Evolutionary conservation across 2,329 filamentous ascomycete genomes (phyloP), one percentile per base, ranked within the genome.

Genomic region (Pseudonectria buxi): DNA sequence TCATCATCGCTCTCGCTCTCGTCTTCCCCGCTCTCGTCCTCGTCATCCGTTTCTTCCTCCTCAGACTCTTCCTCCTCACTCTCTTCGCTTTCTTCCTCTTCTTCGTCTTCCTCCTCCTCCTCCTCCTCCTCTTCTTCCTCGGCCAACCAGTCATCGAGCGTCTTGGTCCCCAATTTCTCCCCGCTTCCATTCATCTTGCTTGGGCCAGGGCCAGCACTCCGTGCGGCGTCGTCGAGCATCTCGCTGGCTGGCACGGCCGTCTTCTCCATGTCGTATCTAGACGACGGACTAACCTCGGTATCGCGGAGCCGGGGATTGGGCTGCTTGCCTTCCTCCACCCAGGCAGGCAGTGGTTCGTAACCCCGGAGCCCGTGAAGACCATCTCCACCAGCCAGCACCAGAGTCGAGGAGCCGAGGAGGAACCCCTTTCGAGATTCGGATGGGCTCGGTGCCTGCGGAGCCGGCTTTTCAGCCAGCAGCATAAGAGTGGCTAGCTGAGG

Each of bases 381-480:
- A 6, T 78, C 78, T 6, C 85, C 83, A 2, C 81, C 79, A 2
- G 86, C 88, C 10, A 96, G 68, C 0, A 95, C 83, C 1, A 96
- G 73, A 12, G 87, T 90, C 2, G 90, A 78, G 3, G 86, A 92
- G 10, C 92, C 92, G 1, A 98, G 71, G 1, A 82, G 70, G 39
- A 90, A 83, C 1, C 78, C 81, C 45, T 81, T 86, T 24, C 89
- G 76, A 3, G 76, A 80, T 56, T 95, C 89, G 0, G 86, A 94
- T 1, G 92, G 92, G 40, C 86, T 94, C 0, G 88, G 88, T 0
- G 85, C 83, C 41, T 94, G 86, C 0, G 92, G 92, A 0, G 92
- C 87, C 0, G 92, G 90, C 57, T 98, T 98, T 0, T 92, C 89
- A 0, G 92, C 92, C 2, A 96, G 74, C 1, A 98, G 78, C 58